Percentiles rank a stretch among this genome's conserved stretches.
phyloP scores from a whole-genome alignment of 1,284 basidiomycete genomes.

The Neonothopanus nambi region DNA sequence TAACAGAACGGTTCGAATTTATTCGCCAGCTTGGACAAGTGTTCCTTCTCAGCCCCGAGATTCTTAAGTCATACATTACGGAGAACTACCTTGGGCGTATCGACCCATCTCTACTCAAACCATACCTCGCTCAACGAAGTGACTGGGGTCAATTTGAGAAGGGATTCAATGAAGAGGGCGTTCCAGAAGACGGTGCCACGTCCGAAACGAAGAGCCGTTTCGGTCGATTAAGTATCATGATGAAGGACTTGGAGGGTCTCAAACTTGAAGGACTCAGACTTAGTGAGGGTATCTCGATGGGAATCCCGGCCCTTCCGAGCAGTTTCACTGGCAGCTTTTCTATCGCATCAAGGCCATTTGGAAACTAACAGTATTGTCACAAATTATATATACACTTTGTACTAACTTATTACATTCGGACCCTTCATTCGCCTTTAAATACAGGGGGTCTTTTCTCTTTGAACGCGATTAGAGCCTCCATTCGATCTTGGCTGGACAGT shows the following conservation, averaged over 20 bases:
- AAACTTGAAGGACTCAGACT: slow-evolving; percentile 40
- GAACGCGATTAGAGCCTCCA: slow-evolving; percentile 88
- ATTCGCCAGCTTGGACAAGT: slow-evolving; percentile 96
- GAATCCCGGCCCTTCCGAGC: slow-evolving; percentile 48
- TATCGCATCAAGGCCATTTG: slow-evolving; percentile 37
- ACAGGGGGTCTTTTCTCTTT: slow-evolving; percentile 83
- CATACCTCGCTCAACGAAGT: slow-evolving; percentile 88
- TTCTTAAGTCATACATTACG: slow-evolving; percentile 89
- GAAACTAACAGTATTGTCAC: slow-evolving; percentile 17
- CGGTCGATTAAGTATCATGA: slow-evolving; percentile 75
- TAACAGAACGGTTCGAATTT: slow-evolving; percentile 97
- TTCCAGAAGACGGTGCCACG: slow-evolving; percentile 38
- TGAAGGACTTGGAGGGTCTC: slow-evolving; percentile 78
- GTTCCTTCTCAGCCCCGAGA: slow-evolving; percentile 93
- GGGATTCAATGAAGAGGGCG: slow-evolving; percentile 62
- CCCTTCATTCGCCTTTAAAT: slow-evolving; percentile 77
- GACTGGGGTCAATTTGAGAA: slow-evolving; percentile 87
- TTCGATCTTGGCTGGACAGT: slow-evolving; percentile 76
- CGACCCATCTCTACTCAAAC: slow-evolving; percentile 83
- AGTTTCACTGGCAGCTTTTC: slow-evolving; percentile 55
- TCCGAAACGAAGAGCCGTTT: slow-evolving; percentile 59
- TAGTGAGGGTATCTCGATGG: slow-evolving; percentile 56
- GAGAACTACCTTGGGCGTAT: slow-evolving; percentile 92
- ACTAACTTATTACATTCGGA: slow-evolving; percentile 26
- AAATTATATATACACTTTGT: slow-evolving; percentile 5